Evolutionary conservation across 2,329 filamentous ascomycete genomes (phyloP).

Genomic region (Akanthomyces lecanii): DNA sequence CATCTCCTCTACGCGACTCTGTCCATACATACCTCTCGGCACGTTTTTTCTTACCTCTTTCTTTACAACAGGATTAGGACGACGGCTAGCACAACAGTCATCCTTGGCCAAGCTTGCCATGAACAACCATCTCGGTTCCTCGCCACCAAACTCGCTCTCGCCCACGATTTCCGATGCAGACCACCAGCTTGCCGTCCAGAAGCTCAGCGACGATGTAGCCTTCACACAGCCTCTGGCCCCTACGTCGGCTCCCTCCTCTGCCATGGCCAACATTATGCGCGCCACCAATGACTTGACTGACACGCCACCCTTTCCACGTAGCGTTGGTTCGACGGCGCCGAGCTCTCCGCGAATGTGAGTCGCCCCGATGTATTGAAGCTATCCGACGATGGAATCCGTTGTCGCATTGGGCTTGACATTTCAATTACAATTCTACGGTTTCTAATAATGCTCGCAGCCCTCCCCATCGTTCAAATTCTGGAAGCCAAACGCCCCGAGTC

Average conservation of each 20-base stretch:
- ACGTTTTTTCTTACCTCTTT: slow-evolving; percentile 13
- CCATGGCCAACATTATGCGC: slow-evolving; percentile 39
- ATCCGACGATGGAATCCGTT: not conserved
- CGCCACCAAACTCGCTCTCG: slow-evolving; percentile 28
- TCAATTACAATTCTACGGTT: not conserved
- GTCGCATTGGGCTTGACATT: not conserved
- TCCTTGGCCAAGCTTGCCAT: slow-evolving; percentile 43
- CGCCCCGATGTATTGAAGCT: slow-evolving; percentile 1
- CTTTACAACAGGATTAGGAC: slow-evolving; percentile 27
- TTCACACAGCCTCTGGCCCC: slow-evolving; percentile 19
- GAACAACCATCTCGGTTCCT: slow-evolving; percentile 37
- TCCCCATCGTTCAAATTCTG: slow-evolving; percentile 68
- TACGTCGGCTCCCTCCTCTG: slow-evolving; percentile 28
- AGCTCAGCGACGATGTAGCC: slow-evolving; percentile 30
- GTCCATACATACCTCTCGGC: slow-evolving; percentile 10
- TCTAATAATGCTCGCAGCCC: slow-evolving; percentile 43
- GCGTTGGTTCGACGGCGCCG: slow-evolving; percentile 55
- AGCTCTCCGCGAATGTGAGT: slow-evolving; percentile 56
- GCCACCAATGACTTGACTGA: slow-evolving; percentile 44
- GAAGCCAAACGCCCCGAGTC: slow-evolving; percentile 70
- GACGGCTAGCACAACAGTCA: slow-evolving; percentile 38
- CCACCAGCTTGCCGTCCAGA: slow-evolving; percentile 31
- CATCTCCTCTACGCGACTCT: slow-evolving; percentile 7
- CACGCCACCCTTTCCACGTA: slow-evolving; percentile 53
- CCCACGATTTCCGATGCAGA: slow-evolving; percentile 29